These are phyloP conservation scores for Pistacia vera DNA, from an alignment of 345 rosid genomes.

Conservation along the genomic window DNA sequence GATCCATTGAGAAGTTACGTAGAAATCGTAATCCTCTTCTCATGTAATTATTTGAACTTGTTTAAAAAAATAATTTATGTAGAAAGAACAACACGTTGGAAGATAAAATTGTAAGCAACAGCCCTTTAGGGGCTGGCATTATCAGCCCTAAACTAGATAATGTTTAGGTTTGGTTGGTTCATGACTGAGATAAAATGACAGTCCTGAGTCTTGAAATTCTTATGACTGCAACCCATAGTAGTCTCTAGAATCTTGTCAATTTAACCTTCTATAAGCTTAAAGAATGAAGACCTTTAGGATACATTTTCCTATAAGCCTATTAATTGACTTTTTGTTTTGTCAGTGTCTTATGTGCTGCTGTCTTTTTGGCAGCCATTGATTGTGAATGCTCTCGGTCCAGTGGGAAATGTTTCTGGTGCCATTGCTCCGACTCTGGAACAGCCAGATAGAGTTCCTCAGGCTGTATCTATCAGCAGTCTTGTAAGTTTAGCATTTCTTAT, in stretches of 20 bases:
- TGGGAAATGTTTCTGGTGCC: constrained; percentile 38
- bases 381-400: constrained; percentile 45
- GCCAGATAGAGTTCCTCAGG: constrained; percentile 40
- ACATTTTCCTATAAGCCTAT: background rate
- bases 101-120: background rate
- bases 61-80: background rate
- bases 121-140: no score
- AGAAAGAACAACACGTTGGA: background rate
- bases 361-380: constrained; percentile 40
- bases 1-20: constrained; percentile 1
- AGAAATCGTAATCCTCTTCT: background rate
- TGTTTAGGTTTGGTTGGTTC: no score
- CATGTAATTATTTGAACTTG: background rate
- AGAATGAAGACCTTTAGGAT: background rate
- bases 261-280: background rate
- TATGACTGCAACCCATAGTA: background rate
- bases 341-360: no score
- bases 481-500: constrained; percentile 28
- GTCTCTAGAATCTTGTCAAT: background rate
- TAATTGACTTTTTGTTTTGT: no score
- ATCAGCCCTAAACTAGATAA: no score
- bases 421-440: constrained; percentile 40
- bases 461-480: constrained; percentile 39
- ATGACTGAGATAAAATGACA: no score
- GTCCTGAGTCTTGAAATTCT: background rate